Base-by-base conservation (phyloP, 2,329 filamentous ascomycete genomes). In the Aotearoamyces nothofagi region DNA sequence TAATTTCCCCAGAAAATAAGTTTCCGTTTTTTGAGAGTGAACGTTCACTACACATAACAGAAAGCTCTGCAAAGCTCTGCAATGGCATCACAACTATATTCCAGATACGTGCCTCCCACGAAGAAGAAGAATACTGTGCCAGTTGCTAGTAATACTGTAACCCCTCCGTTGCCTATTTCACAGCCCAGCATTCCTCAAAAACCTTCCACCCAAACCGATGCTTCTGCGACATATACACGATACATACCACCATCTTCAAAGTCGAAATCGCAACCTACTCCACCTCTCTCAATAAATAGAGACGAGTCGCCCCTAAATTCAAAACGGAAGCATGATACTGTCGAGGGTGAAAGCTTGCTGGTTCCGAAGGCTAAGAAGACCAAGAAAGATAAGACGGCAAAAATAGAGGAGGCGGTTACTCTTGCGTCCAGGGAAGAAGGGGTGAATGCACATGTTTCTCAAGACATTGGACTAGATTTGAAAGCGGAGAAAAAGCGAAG, bases 221-320 rank as follows among this genome's bases (percentile, higher is more conserved):
- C 44, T 8, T 49, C 43, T 17, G 34, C 41, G 19, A 44, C 41
- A 5, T 48, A 47, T 32, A 33, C 39, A n/a, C 39, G 45, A 34
- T 49, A 47, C 35, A 31, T 47, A 17, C 46, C 44, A 15, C 33
- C 43, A n/a, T 33, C n/a, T 20, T 20, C 38, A 7, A 46, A 44
- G 24, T 12, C 28, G 5, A 40, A 35, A 28, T 11, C 22, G 4
- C 11, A 24, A 27, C 19, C 10, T 15, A 26, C 12, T 9, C 9
- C 11, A n/a, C n/a, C n/a, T n/a, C n/a, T n/a, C n/a, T n/a, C n/a
- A n/a, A n/a, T n/a, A n/a, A n/a, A n/a, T n/a, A n/a, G n/a, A n/a
- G n/a, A n/a, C n/a, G n/a, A n/a, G n/a, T n/a, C 13, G 13, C n/a
- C 26, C 8, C 22, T 12, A 24, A 24, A 13, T 10, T n/a, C 25